Conservation (phyloP, 176 grass and related monocot genomes). For the Aegilops umbellulata region DNA sequence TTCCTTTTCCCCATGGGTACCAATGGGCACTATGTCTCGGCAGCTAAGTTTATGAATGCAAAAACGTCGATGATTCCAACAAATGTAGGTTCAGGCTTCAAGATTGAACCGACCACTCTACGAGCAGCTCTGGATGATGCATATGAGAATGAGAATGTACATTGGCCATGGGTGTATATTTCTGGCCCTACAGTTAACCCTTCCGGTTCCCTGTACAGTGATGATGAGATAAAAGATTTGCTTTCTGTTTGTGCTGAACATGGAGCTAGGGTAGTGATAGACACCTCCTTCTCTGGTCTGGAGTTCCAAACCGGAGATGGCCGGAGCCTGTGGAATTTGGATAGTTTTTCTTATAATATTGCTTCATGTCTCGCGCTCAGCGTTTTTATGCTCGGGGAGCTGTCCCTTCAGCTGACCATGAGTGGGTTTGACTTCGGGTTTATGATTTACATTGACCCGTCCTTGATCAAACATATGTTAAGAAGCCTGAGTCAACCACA, state of each 20-base stretch:
- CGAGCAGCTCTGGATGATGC: constrained; percentile 35
- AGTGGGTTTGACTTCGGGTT: constrained; percentile 79
- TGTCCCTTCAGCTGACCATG: constrained; percentile 68
- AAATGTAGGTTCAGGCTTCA: constrained; percentile 47
- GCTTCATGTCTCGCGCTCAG: constrained; percentile 41
- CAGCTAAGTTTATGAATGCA: constrained; percentile 82
- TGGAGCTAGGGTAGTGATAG: constrained; percentile 86
- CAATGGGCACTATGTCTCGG: constrained; percentile 74
- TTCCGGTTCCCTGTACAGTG: constrained; percentile 77
- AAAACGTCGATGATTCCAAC: constrained; percentile 57
- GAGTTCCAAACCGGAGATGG: constrained; percentile 59
- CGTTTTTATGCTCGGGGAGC: constrained; percentile 62
- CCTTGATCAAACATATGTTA: constrained; percentile 39
- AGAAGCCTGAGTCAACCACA: not conserved
- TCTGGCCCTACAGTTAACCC: constrained; percentile 88
- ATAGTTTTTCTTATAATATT: constrained; percentile 41
- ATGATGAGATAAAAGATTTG: constrained; percentile 58
- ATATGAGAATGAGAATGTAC: constrained; percentile 25
- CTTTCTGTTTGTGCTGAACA: constrained; percentile 68
- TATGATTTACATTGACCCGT: constrained; percentile 60
- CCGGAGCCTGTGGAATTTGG: constrained; percentile 63
- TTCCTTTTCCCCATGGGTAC: constrained; percentile 77
- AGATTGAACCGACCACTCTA: constrained; percentile 56
- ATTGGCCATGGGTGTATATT: constrained; percentile 82
- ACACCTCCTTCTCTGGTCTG: constrained; percentile 83